These are phyloP conservation scores for Ogataea angusta DNA, from an alignment of 805 yeast genomes.

Conservation along the genomic window DNA sequence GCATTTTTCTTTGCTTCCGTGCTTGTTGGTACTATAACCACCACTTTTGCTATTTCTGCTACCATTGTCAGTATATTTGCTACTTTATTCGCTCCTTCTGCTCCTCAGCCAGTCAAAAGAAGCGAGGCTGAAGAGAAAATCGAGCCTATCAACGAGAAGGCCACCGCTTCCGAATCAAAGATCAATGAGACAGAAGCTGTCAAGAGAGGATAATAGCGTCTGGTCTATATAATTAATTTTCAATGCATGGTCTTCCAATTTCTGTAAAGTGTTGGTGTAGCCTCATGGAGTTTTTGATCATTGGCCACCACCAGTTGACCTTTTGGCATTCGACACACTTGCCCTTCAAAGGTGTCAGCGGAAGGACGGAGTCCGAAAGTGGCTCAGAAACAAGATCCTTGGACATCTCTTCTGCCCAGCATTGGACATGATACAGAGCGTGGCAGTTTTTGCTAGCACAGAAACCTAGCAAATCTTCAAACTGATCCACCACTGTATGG, in stretches of 20 bases:
- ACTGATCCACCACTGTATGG: constrained; percentile 11
- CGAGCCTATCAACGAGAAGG: constrained; percentile 12
- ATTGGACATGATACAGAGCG: constrained; percentile 33
- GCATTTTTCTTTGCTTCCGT: constrained; percentile 46
- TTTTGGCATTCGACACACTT: constrained; percentile 25
- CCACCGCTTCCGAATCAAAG: constrained; percentile 24
- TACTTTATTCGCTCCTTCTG: constrained; percentile 8
- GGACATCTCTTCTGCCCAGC: constrained; percentile 29
- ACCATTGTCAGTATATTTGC: constrained; percentile 25
- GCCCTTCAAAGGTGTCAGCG: constrained; percentile 27
- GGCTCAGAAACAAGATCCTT: constrained; percentile 7
- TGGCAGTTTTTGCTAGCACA: constrained; percentile 30
- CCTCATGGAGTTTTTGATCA: constrained; percentile 23
- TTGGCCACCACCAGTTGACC: constrained; percentile 29
- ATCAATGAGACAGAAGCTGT: constrained; percentile 28
- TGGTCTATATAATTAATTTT: background rate
- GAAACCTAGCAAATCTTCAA: constrained; percentile 18
- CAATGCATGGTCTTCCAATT: background rate
- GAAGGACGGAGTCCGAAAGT: constrained; percentile 5
- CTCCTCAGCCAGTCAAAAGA: constrained; percentile 1
- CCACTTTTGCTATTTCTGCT: constrained; percentile 42
- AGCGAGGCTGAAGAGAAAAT: constrained; percentile 12
- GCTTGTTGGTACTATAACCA: constrained; percentile 38
- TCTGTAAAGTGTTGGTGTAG: constrained; percentile 9
- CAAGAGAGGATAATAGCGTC: constrained; percentile 20